Evolutionary conservation across 768 basidiomycete species (phyloP).

Genomic region (Russula griseocarnosa): DNA sequence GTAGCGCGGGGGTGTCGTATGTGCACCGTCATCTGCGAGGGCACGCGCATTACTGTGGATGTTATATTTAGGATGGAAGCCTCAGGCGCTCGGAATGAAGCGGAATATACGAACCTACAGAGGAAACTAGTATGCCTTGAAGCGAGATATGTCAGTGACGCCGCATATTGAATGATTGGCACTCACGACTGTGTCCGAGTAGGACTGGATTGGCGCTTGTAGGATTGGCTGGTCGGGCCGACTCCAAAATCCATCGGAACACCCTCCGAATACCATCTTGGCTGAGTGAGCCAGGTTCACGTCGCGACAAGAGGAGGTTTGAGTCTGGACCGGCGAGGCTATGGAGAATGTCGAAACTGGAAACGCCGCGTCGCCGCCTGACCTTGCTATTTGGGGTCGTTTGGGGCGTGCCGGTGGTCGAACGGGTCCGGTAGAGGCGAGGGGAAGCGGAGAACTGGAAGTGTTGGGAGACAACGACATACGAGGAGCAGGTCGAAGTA

Average conservation of each 20-base stretch:
- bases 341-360: conserved; percentile 68
- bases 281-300: conserved; percentile 41
- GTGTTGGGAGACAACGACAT: conserved; percentile 49
- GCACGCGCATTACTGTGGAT: conserved; percentile 70
- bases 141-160: conserved; percentile 17
- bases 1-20: conserved; percentile 31
- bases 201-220: conserved; percentile 63
- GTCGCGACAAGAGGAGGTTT: conserved; percentile 62
- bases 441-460: conserved; percentile 40
- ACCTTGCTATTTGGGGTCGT: conserved; percentile 37
- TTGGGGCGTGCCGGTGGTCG: conserved; percentile 35
- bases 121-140: conserved; percentile 49
- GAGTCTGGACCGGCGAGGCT: conserved; percentile 75
- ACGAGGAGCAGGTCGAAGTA: conserved; percentile 65
- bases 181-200: conserved; percentile 78
- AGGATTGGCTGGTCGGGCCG: conserved; percentile 38
- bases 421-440: conserved; percentile 32
- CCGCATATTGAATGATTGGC: conserved; percentile 22
- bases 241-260: conserved; percentile 57
- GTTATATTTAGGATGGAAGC: conserved; percentile 8
- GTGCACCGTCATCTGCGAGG: conserved; percentile 68
- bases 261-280: conserved; percentile 69
- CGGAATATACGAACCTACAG: conserved; percentile 30
- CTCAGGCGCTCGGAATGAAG: neutral
- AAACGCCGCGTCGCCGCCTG: conserved; percentile 57